Conservation (phyloP, 2,329 filamentous ascomycete genomes). For the Drechslerella dactyloides region DNA sequence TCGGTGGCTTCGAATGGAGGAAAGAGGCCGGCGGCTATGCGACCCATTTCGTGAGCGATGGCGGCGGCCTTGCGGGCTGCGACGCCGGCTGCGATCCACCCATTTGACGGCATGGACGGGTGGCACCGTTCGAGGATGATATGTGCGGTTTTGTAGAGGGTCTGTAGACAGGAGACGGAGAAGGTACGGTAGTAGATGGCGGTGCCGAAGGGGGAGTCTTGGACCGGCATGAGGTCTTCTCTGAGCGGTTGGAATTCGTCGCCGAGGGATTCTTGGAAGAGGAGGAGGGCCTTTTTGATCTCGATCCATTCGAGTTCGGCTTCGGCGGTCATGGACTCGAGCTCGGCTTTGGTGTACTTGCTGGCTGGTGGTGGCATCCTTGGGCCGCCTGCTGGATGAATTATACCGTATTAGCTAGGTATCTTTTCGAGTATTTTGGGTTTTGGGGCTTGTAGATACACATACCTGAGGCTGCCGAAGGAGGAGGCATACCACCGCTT, state of each 20-base stretch:
- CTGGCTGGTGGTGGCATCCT: conserved; percentile 57
- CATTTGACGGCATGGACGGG: conserved; percentile 87
- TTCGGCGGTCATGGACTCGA: conserved; percentile 70
- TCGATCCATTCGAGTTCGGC: conserved; percentile 79
- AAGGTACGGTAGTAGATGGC: conserved; percentile 83
- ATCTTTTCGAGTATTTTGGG: background rate
- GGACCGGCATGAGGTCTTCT: conserved; percentile 68
- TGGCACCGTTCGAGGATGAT: conserved; percentile 83
- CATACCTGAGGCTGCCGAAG: conserved; percentile 36
- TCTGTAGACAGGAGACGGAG: conserved; percentile 85
- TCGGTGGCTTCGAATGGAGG: conserved; percentile 64
- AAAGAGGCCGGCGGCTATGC: conserved; percentile 75
- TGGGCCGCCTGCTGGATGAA: conserved; percentile 12
- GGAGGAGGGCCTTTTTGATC: conserved; percentile 73
- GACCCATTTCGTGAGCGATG: conserved; percentile 76
- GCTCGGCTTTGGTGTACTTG: conserved; percentile 61
- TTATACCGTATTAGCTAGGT: background rate
- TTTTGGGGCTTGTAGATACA: too few relatives aligned
- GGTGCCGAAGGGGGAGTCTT: conserved; percentile 75
- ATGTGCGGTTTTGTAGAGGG: conserved; percentile 81
- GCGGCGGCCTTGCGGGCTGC: conserved; percentile 73
- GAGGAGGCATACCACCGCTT: conserved; percentile 18
- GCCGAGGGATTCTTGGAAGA: conserved; percentile 71
- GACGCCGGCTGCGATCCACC: conserved; percentile 83
- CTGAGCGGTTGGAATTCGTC: conserved; percentile 77